Percentiles rank a stretch among this genome's conserved stretches.
These are phyloP conservation scores for Phaeoacremonium minimum DNA, from an alignment of 2,329 filamentous ascomycete genomes.

Conservation along the genomic window DNA sequence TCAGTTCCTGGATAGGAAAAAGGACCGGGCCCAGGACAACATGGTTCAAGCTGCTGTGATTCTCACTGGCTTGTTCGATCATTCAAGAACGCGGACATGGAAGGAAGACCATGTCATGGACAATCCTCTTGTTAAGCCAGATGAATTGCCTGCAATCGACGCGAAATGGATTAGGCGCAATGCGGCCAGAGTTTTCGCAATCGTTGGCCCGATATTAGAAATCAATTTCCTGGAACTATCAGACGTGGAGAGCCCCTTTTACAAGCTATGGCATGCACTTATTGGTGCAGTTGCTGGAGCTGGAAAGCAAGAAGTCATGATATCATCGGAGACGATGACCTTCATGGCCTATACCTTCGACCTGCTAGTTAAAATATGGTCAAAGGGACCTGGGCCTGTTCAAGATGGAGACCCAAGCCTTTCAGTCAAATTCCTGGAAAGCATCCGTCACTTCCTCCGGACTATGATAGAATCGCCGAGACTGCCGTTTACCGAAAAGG, in stretches of 20 bases:
- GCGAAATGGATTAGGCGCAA: conserved; percentile 82
- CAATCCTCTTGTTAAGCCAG: conserved; percentile 50
- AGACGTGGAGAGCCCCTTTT: conserved; percentile 48
- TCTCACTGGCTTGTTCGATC: conserved; percentile 68
- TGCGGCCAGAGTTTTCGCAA: conserved; percentile 57
- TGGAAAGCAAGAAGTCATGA: conserved; percentile 82
- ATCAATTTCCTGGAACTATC: conserved; percentile 59
- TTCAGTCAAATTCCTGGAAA: conserved; percentile 48
- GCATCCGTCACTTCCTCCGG: conserved; percentile 45
- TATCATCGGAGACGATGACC: conserved; percentile 75
- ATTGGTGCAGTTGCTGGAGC: conserved; percentile 62
- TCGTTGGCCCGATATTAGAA: conserved; percentile 57
- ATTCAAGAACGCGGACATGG: conserved; percentile 60
- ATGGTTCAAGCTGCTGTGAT: conserved; percentile 60
- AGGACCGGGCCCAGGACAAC: conserved; percentile 37
- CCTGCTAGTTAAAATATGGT: conserved; percentile 68
- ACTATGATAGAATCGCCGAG: conserved; percentile 45
- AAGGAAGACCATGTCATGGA: conserved; percentile 67
- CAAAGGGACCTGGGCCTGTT: conserved; percentile 27
- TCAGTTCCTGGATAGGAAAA: conserved; percentile 42
- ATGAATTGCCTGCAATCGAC: conserved; percentile 82
- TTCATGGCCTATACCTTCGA: conserved; percentile 72
- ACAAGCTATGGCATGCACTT: conserved; percentile 57
- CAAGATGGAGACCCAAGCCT: conserved; percentile 43
- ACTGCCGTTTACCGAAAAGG: conserved; percentile 61